Percentiles rank a stretch among this genome's conserved stretches.
Conservation (phyloP, 306 rosid species). For the Dryas octopetala region DNA sequence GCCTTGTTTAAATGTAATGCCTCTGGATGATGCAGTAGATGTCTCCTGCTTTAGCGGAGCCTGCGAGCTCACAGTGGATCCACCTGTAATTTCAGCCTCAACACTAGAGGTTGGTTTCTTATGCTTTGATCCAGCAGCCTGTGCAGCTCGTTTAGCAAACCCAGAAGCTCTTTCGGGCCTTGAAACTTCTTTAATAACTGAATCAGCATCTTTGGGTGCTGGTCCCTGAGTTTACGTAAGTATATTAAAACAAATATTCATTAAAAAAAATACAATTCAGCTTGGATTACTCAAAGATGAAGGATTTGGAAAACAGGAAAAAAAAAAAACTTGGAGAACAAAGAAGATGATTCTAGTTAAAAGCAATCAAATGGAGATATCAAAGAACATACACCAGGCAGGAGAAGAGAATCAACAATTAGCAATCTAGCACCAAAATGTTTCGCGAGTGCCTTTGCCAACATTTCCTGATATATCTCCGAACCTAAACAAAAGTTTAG, state of each 20-base stretch:
- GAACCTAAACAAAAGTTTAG: slow-evolving; percentile 59
- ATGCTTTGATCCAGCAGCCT: slow-evolving; percentile 43
- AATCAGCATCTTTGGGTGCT: slow-evolving; percentile 52
- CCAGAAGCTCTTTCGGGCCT: slow-evolving; percentile 61
- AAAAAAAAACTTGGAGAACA: slow-evolving; percentile 1
- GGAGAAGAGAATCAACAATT: slow-evolving; percentile 73
- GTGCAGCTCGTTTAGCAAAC: slow-evolving; percentile 61
- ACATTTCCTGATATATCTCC: slow-evolving; percentile 90
- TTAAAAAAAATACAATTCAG: background rate
- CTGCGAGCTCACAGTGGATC: slow-evolving; percentile 72
- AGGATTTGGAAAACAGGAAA: background rate
- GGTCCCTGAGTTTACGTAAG: slow-evolving; percentile 51
- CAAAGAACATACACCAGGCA: slow-evolving; percentile 77
- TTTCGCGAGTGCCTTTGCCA: slow-evolving; percentile 89
- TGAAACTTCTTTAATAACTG: slow-evolving; percentile 49
- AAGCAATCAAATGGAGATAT: slow-evolving; percentile 15
- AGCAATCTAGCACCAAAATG: slow-evolving; percentile 77
- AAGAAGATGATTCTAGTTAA: background rate
- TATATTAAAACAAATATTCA: background rate
- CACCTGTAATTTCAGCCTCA: slow-evolving; percentile 83
- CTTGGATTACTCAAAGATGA: background rate
- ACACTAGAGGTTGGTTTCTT: slow-evolving; percentile 90
- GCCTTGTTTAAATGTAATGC: slow-evolving; percentile 66
- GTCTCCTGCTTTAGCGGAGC: slow-evolving; percentile 81
- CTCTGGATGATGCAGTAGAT: slow-evolving; percentile 80